Percentiles rank a stretch among this genome's conserved stretches.
Conservation (phyloP, 345 rosid genomes). For the Toxicodendron radicans region DNA sequence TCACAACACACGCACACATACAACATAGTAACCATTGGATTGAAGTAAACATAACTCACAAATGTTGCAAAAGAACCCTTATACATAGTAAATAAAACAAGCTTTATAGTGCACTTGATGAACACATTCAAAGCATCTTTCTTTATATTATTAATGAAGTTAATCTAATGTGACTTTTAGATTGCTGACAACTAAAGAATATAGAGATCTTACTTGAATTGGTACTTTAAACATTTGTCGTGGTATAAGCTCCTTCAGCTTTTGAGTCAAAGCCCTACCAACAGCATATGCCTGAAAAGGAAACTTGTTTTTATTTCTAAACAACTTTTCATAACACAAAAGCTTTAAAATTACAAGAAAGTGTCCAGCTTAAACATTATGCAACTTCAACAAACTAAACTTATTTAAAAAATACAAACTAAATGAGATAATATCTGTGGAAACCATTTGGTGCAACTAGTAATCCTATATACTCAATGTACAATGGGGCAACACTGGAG, state of each 20-base stretch:
- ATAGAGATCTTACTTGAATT: constrained; percentile 63
- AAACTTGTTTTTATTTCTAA: constrained; percentile 18
- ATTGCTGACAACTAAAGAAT: not conserved
- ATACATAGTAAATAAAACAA: not conserved
- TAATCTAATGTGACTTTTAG: not conserved
- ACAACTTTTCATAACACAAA: not conserved
- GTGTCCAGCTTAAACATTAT: not conserved
- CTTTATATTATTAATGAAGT: not conserved
- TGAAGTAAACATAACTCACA: too few species aligned
- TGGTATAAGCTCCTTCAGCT: constrained; percentile 96
- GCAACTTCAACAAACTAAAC: not conserved
- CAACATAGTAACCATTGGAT: too few species aligned
- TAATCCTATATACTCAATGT: not conserved
- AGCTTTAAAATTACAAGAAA: not conserved
- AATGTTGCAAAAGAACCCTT: too few species aligned
- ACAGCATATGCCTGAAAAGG: constrained; percentile 81
- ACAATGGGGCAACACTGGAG: not conserved
- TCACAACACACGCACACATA: too few species aligned
- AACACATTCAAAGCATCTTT: not conserved
- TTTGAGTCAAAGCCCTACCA: constrained; percentile 96
- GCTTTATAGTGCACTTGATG: not conserved
- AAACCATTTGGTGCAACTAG: not conserved
- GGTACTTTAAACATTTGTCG: constrained; percentile 99
- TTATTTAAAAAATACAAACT: not conserved
- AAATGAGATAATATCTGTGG: not conserved